Percentiles rank a stretch among this genome's conserved stretches.
Evolutionary conservation across 768 basidiomycete genomes (phyloP).

Genomic region (Suillus fuscotomentosus): DNA sequence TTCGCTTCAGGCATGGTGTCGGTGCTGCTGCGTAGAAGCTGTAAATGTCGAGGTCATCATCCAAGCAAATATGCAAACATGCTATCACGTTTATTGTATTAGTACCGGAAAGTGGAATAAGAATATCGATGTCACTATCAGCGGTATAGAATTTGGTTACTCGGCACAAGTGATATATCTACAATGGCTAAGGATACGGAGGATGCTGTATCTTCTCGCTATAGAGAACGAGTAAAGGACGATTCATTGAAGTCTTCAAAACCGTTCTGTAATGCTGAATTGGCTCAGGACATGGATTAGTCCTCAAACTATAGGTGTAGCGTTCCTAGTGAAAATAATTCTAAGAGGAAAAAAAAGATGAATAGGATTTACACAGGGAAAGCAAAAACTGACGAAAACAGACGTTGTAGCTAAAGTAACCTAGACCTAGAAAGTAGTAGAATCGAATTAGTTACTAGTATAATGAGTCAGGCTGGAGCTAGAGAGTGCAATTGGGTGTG

Average conservation of each 20-base stretch:
- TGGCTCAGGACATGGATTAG: not conserved
- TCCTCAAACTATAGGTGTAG: too few relatives aligned
- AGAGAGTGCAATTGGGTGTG: too few relatives aligned
- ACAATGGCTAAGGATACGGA: not conserved
- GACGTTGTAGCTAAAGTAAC: too few relatives aligned
- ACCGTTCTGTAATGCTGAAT: not conserved
- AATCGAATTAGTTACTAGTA: too few relatives aligned
- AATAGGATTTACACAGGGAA: too few relatives aligned
- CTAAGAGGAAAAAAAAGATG: too few relatives aligned
- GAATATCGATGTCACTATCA: not conserved
- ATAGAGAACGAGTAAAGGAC: not conserved
- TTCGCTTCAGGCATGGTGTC: conserved; percentile 42
- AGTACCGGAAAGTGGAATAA: not conserved
- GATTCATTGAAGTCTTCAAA: not conserved
- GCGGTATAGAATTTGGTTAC: not conserved
- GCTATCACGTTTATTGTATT: not conserved
- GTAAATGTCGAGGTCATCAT: not conserved
- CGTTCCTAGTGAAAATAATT: too few relatives aligned
- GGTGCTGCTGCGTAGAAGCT: conserved; percentile 2
- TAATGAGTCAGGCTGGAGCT: too few relatives aligned
- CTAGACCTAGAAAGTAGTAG: too few relatives aligned
- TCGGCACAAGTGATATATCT: not conserved
- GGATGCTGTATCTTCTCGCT: not conserved
- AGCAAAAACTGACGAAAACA: too few relatives aligned
- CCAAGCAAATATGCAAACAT: conserved; percentile 2